These are phyloP conservation scores for Sphenostylis stenocarpa DNA, from an alignment of 306 rosid genomes.

Conservation along the genomic window DNA sequence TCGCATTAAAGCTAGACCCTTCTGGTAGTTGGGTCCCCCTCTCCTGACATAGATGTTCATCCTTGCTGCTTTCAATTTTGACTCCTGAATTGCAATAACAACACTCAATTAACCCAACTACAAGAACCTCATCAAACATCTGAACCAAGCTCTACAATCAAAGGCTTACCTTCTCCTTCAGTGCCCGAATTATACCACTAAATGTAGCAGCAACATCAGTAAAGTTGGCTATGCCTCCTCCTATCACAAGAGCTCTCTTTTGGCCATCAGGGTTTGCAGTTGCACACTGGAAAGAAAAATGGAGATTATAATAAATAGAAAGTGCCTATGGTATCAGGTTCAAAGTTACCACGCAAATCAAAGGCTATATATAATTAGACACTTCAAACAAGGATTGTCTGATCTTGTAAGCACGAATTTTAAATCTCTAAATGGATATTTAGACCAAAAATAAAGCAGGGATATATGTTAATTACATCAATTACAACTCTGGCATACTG, in stretches of 20 bases:
- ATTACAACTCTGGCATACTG: conserved; percentile 96
- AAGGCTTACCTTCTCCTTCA: conserved; percentile 80
- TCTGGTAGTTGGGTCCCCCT: conserved; percentile 99
- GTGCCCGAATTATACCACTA: conserved; percentile 88
- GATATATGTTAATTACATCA: conserved; percentile 58
- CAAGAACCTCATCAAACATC: conserved; percentile 1
- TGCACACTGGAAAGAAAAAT: conserved; percentile 67
- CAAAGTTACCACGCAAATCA: not conserved
- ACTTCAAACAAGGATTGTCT: not conserved
- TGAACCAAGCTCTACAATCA: not conserved
- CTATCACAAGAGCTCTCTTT: conserved; percentile 87
- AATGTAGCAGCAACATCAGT: conserved; percentile 97
- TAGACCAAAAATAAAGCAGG: not conserved
- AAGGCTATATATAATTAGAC: not conserved
- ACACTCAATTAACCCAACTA: conserved; percentile 25
- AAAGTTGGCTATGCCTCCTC: conserved; percentile 98
- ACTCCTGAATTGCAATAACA: conserved; percentile 55
- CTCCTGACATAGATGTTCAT: conserved; percentile 90
- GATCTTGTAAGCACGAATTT: not conserved
- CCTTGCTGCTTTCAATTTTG: conserved; percentile 81
- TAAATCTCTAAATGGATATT: not conserved
- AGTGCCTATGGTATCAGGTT: not conserved
- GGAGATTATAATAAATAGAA: conserved; percentile 27
- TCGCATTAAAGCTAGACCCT: conserved; percentile 85
- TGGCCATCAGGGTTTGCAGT: conserved; percentile 89